Conservation (phyloP, 2,329 filamentous ascomycete genomes). For the Trichoderma guizhouense region DNA sequence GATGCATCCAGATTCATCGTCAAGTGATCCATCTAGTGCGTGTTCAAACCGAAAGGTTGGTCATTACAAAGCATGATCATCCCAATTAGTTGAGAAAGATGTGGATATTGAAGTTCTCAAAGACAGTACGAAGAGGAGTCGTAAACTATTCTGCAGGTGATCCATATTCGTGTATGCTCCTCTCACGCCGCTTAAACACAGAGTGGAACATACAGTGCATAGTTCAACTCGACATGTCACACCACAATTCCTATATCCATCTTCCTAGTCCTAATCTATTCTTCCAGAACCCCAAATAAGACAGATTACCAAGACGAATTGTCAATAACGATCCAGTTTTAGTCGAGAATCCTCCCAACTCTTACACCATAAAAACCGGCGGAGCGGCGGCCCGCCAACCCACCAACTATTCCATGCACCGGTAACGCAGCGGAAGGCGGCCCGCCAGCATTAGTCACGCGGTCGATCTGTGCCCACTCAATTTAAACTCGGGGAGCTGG, state of each 20-base stretch:
- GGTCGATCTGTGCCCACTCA: background rate
- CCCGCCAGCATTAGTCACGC: constrained; percentile 7
- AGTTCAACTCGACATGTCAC: background rate
- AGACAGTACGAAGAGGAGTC: background rate
- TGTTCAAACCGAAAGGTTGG: background rate
- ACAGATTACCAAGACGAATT: background rate
- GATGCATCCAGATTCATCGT: background rate
- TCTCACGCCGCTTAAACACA: background rate
- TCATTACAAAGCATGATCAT: background rate
- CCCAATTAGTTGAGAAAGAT: background rate
- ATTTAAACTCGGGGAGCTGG: background rate
- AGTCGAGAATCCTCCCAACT: background rate
- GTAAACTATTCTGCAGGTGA: background rate
- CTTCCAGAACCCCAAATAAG: background rate
- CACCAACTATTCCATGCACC: background rate
- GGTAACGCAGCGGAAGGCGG: background rate
- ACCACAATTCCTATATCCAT: background rate
- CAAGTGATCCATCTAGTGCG: background rate
- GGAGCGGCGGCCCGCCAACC: background rate
- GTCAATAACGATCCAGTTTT: background rate
- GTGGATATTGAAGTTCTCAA: background rate
- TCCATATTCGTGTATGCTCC: background rate
- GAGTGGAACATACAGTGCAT: background rate
- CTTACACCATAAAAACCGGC: background rate
- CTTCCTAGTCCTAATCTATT: background rate